phyloP scores from a whole-genome alignment of 2,329 filamentous ascomycete genomes.

The Hypomyces perniciosus region DNA sequence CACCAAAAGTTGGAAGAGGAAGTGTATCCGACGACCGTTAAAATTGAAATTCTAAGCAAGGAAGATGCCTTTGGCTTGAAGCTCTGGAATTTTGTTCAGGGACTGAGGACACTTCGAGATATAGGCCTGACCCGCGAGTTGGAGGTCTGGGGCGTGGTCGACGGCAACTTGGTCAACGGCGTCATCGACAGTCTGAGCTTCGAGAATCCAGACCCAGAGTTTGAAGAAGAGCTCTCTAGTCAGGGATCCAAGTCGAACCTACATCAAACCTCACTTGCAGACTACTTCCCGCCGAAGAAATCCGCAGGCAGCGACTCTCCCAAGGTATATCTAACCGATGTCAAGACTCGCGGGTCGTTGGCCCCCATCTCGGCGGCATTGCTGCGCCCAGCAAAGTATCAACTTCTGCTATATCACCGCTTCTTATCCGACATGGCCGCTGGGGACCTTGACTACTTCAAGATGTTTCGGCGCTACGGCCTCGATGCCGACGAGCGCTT shows the following conservation, averaged over 20 bases:
- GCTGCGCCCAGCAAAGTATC: constrained; percentile 72
- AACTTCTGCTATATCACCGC: constrained; percentile 84
- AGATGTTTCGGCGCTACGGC: constrained; percentile 65
- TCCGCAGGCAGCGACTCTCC: constrained; percentile 7
- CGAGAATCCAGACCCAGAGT: constrained; percentile 64
- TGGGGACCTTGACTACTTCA: constrained; percentile 61
- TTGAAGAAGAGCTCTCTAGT: constrained; percentile 53
- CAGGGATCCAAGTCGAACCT: constrained; percentile 24
- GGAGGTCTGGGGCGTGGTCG: constrained; percentile 78
- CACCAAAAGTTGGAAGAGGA: constrained; percentile 82
- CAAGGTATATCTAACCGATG: constrained; percentile 70
- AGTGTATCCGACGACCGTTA: constrained; percentile 65
- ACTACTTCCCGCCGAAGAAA: constrained; percentile 33
- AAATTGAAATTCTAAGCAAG: constrained; percentile 63
- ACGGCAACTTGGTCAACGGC: constrained; percentile 79
- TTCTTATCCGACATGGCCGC: constrained; percentile 72
- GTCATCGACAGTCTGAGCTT: constrained; percentile 83
- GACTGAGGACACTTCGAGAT: constrained; percentile 65
- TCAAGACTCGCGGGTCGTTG: constrained; percentile 72
- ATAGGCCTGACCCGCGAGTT: constrained; percentile 69
- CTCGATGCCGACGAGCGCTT: constrained; percentile 62
- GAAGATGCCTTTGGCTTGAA: constrained; percentile 79
- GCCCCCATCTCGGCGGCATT: constrained; percentile 61
- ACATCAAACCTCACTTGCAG: constrained; percentile 34
- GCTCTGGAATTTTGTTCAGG: constrained; percentile 89